These are phyloP conservation scores for Cryptococcus sp. DNA, from an alignment of 1,284 basidiomycete species.

Conservation along the genomic window DNA sequence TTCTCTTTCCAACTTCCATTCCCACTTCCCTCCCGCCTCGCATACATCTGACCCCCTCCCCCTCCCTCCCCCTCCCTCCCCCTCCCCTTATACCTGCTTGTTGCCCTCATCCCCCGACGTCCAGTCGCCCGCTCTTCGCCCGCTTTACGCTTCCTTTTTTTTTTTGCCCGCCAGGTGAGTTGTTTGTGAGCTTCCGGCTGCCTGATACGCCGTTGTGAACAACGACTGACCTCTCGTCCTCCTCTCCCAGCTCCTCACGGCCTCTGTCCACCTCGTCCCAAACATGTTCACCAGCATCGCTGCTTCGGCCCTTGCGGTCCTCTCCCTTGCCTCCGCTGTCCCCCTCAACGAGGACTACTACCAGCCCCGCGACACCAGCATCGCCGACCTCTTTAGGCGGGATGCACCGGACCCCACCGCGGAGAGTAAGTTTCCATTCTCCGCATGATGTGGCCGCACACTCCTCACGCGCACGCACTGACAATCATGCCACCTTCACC, in stretches of 20 bases:
- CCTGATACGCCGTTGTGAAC: too few species aligned
- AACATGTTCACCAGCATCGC: neutral
- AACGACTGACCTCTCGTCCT: neutral
- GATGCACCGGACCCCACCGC: neutral
- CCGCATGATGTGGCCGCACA: neutral
- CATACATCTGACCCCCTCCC: too few species aligned
- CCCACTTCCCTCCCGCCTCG: too few species aligned
- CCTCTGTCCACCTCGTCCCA: neutral
- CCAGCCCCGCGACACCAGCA: conserved; percentile 23
- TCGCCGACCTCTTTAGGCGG: conserved; percentile 21
- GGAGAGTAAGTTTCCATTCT: neutral
- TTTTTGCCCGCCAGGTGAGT: too few species aligned
- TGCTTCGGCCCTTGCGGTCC: conserved; percentile 7
- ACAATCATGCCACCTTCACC: neutral
- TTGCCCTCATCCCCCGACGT: too few species aligned
- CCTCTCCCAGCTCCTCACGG: neutral
- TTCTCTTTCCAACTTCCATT: too few species aligned
- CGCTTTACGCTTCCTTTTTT: too few species aligned
- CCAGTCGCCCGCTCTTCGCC: too few species aligned
- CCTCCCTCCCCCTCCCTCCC: too few species aligned
- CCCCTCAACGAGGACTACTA: conserved; percentile 21
- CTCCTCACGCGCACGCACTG: neutral
- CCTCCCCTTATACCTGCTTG: too few species aligned
- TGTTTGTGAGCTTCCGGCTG: too few species aligned
- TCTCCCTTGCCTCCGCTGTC: conserved; percentile 6